These are phyloP conservation scores for Cutaneotrichosporon sp. DNA, from an alignment of 1,284 basidiomycete species.

Conservation along the genomic window DNA sequence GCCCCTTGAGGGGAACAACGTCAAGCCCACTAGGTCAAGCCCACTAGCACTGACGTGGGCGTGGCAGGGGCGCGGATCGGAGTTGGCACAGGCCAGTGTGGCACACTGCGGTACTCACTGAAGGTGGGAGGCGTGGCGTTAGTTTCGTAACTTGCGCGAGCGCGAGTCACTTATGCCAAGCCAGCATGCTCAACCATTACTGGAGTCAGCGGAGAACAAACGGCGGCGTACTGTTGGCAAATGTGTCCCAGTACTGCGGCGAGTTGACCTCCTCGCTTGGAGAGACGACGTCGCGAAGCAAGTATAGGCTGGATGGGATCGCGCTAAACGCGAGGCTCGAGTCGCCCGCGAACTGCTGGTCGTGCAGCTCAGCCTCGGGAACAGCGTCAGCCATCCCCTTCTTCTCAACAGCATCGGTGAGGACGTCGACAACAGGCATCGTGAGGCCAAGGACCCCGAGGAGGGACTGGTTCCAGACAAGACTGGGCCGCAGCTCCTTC, in stretches of 20 bases:
- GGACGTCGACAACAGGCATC: not conserved
- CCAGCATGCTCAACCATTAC: constrained; percentile 2
- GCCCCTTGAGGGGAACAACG: too few species aligned
- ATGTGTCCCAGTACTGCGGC: constrained; percentile 38
- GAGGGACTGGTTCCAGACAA: not conserved
- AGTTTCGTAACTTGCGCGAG: too few species aligned
- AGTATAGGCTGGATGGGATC: constrained; percentile 2
- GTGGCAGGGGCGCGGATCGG: too few species aligned
- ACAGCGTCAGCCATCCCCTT: not conserved
- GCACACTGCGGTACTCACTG: too few species aligned
- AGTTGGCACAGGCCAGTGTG: too few species aligned
- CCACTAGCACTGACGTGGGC: too few species aligned
- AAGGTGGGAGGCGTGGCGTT: too few species aligned
- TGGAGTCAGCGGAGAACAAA: not conserved
- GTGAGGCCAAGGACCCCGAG: not conserved
- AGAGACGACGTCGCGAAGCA: not conserved
- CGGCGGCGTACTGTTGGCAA: constrained; percentile 39
- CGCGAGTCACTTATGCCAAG: not conserved
- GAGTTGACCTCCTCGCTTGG: constrained; percentile 29
- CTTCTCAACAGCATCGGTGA: not conserved
- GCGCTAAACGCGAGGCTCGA: constrained; percentile 7
- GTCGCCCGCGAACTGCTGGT: constrained; percentile 7
- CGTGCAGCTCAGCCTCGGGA: not conserved
- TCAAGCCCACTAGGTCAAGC: too few species aligned
- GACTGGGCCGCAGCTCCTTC: not conserved